Evolutionary conservation across 2,329 filamentous ascomycete species (phyloP), one percentile per base, ranked within the genome.

Genomic region (Cadophora sp.): DNA sequence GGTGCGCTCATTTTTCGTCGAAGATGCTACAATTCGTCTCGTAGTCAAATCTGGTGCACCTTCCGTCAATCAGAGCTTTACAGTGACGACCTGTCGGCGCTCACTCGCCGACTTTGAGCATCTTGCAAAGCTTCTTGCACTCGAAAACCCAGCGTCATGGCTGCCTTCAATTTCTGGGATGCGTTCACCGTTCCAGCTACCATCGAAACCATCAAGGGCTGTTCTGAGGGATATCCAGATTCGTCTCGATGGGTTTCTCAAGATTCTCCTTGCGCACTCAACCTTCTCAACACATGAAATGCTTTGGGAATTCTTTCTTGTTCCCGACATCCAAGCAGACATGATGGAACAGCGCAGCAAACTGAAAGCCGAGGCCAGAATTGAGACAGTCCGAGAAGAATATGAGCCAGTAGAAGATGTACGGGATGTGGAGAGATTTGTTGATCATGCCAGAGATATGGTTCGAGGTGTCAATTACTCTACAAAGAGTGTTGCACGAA

Each of bases 291-390:
- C 93, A 0, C 96, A 99, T 76, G 96, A 99, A 81, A 93, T 98
- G 86, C 85, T 99, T 1, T 99, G 96, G 96, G 96, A 99, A 75
- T 99, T 99, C 80, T 97, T 99, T 79, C 85, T 99, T 0, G 94
- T 99, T 14, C 96, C 96, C 1, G 96, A 99, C 73, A 88, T 99
- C 59, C 93, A 97, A 76, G 86, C 92, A 0, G 89, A 93, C 22
- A 93, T 94, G 87, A 95, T 98, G 85, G 91, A 92, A 62, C 91
- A 97, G 78, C 88, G 96, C 59, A 97, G 92, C 70, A 89, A 89
- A 64, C 88, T 94, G 69, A 99, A 99, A 80, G 92, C 93, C 4
- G 91, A 94, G 77, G 88, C 91, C 0, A 87, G 95, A 33, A 83
- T 87, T 3, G 96, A 99, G 76, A 94, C 90, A 65, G 90, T 99